Base-by-base conservation (phyloP, 768 basidiomycete species). In the Terana coerulea region DNA sequence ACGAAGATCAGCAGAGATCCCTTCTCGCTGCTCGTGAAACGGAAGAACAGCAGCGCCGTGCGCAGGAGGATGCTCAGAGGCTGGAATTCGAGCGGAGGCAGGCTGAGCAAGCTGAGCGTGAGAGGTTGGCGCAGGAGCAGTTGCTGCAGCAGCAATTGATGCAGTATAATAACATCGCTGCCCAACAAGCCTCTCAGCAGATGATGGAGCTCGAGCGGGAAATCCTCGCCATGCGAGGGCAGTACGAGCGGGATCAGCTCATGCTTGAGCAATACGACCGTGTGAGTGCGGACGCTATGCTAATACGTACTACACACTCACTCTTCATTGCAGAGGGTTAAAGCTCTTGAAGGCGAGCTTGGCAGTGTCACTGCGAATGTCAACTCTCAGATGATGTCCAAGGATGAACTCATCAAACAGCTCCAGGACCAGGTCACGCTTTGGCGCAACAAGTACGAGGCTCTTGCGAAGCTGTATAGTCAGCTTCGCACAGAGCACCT, bases 401-500 rank as follows among this genome's bases (percentile, higher is more conserved):
- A 98, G 68, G 97, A 99, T 65, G 94, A 97, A 12, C 73, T 98
- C 62, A 95, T 98, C 68, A 86, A 85, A 64, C 92, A 95, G 64
- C 79, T 99, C 3, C 95, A 98, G 64, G 91, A 97, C 63, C 97
- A 99, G 71, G 95, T 98, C 56, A 89, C 82, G 3, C 73, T 95
- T 12, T 99, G 97, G 97, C 86, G 93, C 50, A 95, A 91, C 74
- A 99, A 99, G 70, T 99, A 99, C 68, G 97, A 99, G 67, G 92
- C 95, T 0, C 77, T 99, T 52, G 97, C 97, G 37, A 99, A 98
- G 69, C 80, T 99, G 8, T 99, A 99, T 75, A 98, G 94, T 61
- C 97, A 98, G 66, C 83, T 99, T 9, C 89, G 97, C 48, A 89
- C 91, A 26, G 97, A 98, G 65, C 97, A 99, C 70, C 77, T 99